Percentiles rank a stretch among this genome's conserved stretches.
phyloP scores from a whole-genome alignment of 1,139 yeast species.

The Diutina rugosa region DNA sequence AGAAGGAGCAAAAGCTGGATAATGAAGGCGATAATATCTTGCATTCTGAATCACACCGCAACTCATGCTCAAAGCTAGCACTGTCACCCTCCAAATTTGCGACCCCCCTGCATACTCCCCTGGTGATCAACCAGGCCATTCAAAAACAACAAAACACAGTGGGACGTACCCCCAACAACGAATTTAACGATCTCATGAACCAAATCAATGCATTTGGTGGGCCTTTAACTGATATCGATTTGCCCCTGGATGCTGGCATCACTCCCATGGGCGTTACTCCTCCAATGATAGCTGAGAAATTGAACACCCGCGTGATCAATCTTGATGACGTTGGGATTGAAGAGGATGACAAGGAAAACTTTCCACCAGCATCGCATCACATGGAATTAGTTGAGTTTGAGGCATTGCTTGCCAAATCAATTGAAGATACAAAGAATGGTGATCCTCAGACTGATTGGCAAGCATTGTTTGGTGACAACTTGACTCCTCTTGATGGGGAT shows the following conservation, averaged over 20 bases:
- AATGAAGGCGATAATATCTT: not conserved
- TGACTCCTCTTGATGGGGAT: not conserved
- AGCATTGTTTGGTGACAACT: conserved; percentile 20
- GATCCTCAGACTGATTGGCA: conserved; percentile 17
- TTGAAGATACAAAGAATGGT: conserved; percentile 16
- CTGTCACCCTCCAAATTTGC: not conserved
- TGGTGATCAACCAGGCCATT: not conserved
- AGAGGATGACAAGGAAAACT: conserved; percentile 30
- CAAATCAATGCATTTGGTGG: conserved; percentile 33
- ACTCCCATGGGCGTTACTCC: conserved; percentile 15
- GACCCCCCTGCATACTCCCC: not conserved
- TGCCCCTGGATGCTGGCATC: conserved; percentile 17
- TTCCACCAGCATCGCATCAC: conserved; percentile 18
- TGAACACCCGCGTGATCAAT: conserved; percentile 32
- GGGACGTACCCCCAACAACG: not conserved
- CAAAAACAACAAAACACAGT: not conserved
- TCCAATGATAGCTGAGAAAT: conserved; percentile 37
- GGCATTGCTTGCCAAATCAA: conserved; percentile 24
- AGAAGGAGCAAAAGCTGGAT: conserved; percentile 14
- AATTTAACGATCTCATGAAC: conserved; percentile 16
- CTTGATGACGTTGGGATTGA: conserved; percentile 15
- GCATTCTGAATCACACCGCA: not conserved
- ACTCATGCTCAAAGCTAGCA: not conserved
- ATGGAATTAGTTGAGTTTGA: conserved; percentile 23
- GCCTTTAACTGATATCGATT: conserved; percentile 42